These are phyloP conservation scores for Nicotiana undulata DNA, from an alignment of 257 asterid species.

Conservation along the genomic window DNA sequence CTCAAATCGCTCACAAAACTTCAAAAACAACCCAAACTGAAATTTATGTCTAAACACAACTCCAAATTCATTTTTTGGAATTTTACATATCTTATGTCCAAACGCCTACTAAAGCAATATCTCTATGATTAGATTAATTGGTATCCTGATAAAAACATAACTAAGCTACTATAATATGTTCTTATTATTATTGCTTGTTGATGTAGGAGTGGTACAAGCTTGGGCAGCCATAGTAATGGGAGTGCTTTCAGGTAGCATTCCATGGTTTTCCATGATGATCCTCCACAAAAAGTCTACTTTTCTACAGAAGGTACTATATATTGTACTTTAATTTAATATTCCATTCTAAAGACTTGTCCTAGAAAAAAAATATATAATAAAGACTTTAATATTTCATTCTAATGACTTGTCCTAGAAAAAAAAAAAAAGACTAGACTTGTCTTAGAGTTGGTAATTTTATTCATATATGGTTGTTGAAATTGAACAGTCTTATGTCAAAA, in stretches of 20 bases:
- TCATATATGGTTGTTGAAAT: constrained; percentile 3
- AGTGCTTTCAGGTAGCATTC: constrained; percentile 66
- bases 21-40: no score
- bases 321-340: neutral
- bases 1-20: no score
- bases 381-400: neutral
- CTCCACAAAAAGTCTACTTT: constrained; percentile 82
- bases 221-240: constrained; percentile 96
- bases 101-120: no score
- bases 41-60: no score
- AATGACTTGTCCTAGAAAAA: neutral
- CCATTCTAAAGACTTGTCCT: neutral
- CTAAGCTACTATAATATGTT: neutral
- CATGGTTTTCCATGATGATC: constrained; percentile 89
- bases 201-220: constrained; percentile 74
- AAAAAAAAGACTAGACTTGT: no score
- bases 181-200: neutral
- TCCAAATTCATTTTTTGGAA: no score
- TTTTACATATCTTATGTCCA: no score
- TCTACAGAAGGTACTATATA: constrained; percentile 51
- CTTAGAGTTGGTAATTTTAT: neutral
- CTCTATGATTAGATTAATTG: neutral
- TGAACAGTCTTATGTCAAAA: neutral
- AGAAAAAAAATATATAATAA: no score
- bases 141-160: neutral